phyloP scores from a whole-genome alignment of 1,284 basidiomycete genomes.

The Leccinum solheimii region DNA sequence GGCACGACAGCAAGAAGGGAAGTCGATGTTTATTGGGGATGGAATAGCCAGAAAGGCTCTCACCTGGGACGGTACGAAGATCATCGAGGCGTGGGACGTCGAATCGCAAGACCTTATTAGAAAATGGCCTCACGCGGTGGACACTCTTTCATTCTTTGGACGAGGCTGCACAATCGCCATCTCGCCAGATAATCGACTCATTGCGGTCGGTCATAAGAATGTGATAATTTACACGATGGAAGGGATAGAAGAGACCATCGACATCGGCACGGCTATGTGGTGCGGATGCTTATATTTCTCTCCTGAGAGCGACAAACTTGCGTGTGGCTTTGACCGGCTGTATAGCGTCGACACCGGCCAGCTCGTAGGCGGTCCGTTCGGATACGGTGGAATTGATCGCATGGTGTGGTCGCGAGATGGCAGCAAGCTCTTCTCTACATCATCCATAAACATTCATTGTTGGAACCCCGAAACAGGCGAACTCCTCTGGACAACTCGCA shows the following conservation, averaged over 20 bases:
- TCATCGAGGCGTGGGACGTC: constrained; percentile 9
- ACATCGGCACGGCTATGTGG: neutral
- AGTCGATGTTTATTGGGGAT: neutral
- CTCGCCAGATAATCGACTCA: neutral
- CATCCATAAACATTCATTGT: too few species aligned
- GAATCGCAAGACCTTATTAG: neutral
- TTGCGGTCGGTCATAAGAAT: neutral
- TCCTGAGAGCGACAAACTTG: neutral
- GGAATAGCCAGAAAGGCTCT: neutral
- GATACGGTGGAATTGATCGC: too few species aligned
- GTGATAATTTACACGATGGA: neutral
- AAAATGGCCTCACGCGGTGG: neutral
- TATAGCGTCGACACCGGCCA: neutral
- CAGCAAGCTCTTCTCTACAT: constrained; percentile 3
- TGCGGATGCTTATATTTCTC: neutral
- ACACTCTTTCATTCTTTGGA: neutral
- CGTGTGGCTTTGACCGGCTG: neutral
- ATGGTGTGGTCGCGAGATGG: constrained; percentile 15
- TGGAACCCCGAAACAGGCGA: neutral
- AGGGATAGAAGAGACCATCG: neutral
- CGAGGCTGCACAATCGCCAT: neutral
- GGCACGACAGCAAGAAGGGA: neutral
- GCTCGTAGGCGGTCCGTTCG: neutral
- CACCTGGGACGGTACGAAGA: constrained; percentile 5
- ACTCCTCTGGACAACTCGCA: constrained; percentile 10